A percentile compares a stretch with the other conserved stretches of the same genome.
These are phyloP conservation scores for Parathielavia hyrcaniae DNA, from an alignment of 495 filamentous ascomycete genomes.

Conservation along the genomic window DNA sequence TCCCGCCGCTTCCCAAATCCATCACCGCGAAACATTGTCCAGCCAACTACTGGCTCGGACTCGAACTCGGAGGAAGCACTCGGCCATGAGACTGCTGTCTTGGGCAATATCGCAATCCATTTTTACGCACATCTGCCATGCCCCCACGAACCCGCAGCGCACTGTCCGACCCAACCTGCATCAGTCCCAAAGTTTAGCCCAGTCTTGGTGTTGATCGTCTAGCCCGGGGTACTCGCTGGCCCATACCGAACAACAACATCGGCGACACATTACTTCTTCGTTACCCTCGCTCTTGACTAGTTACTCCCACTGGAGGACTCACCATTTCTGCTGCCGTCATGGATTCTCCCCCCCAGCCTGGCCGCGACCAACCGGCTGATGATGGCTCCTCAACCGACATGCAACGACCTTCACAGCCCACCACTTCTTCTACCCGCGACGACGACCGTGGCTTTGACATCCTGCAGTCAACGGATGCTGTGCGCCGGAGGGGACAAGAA, in stretches of 20 bases:
- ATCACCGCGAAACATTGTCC: not conserved
- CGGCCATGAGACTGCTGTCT: not conserved
- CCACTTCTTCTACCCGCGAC: constrained; percentile 24
- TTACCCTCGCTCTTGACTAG: not conserved
- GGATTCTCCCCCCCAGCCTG: constrained; percentile 34
- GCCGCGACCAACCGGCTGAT: constrained; percentile 29
- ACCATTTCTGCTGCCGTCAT: constrained; percentile 22
- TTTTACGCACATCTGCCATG: constrained; percentile 13
- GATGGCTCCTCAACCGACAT: constrained; percentile 41
- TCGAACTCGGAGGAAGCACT: not conserved
- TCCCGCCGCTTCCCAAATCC: not conserved
- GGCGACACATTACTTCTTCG: not conserved
- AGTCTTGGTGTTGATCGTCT: not conserved
- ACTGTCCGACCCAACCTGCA: not conserved
- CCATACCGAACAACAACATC: not conserved
- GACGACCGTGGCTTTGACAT: constrained; percentile 37
- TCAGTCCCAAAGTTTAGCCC: too few relatives aligned
- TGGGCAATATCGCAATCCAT: not conserved
- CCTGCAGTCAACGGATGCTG: constrained; percentile 44
- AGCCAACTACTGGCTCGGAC: not conserved
- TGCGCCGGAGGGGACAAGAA: constrained; percentile 41
- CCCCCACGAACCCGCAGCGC: constrained; percentile 3
- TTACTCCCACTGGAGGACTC: not conserved
- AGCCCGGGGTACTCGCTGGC: too few relatives aligned
- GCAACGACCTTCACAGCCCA: constrained; percentile 32